phyloP scores from a whole-genome alignment of 2,329 filamentous ascomycete genomes.

The Fusarium verrucosum region DNA sequence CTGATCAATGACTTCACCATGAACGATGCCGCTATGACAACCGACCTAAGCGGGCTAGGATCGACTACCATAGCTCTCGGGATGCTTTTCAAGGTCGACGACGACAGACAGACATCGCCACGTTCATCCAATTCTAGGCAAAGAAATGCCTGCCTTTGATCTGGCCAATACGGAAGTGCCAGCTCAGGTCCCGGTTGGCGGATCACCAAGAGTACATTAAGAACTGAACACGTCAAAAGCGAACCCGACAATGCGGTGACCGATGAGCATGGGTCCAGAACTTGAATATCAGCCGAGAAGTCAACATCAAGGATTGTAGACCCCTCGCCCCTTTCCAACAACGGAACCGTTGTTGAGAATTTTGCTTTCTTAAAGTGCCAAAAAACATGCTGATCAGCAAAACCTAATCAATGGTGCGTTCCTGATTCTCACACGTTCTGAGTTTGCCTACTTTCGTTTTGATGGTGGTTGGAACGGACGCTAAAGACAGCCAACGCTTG shows the following conservation, averaged over 20 bases:
- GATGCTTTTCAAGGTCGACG: constrained; percentile 26
- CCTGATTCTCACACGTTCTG: constrained; percentile 5
- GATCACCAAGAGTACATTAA: constrained; percentile 16
- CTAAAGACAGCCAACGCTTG: constrained; percentile 26
- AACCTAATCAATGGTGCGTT: constrained; percentile 19
- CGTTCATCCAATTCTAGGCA: constrained; percentile 36
- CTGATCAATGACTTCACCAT: constrained; percentile 32
- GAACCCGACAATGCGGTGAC: constrained; percentile 24
- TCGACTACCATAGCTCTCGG: constrained; percentile 35
- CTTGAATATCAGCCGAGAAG: neutral
- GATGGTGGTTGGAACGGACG: constrained; percentile 11
- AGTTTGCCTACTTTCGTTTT: constrained; percentile 14
- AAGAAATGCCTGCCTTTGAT: constrained; percentile 12
- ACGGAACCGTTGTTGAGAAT: constrained; percentile 5
- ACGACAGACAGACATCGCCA: constrained; percentile 38
- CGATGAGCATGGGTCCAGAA: constrained; percentile 9
- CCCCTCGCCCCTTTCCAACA: constrained; percentile 10
- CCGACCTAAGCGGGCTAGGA: constrained; percentile 36
- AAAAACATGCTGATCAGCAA: constrained; percentile 22
- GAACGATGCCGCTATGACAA: constrained; percentile 28
- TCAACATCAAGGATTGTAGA: constrained; percentile 1
- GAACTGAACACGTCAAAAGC: constrained; percentile 30
- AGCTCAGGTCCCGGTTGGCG: constrained; percentile 27
- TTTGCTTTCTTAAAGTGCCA: constrained; percentile 1
- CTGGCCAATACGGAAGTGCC: constrained; percentile 29